Evolutionary conservation across 2,329 filamentous ascomycete species (phyloP), one percentile per base, ranked within the genome.

Genomic region (Microcera coccophila): DNA sequence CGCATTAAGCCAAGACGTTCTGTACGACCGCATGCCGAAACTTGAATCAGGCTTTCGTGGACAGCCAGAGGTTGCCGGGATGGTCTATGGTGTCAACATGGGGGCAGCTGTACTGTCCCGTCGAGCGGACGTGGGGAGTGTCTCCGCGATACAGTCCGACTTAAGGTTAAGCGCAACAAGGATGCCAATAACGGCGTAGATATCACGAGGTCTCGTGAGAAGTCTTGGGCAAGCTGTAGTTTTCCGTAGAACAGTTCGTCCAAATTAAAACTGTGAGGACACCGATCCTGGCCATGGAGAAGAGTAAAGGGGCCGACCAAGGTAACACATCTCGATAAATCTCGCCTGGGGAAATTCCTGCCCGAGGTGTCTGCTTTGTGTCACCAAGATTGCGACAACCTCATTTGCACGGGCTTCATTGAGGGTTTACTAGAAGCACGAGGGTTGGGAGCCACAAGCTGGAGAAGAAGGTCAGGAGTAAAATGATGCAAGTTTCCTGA

Each of bases 161-260:
- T 20, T 22, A 14, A 15, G n/a, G 17, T 19, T 18, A 28, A 11
- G 21, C 14, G 47, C 49, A 53, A 31, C 41, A 47, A 55, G 48
- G 35, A 34, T 41, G 51, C 42, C 49, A 42, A 43, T 45, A 45
- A 42, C 36, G 35, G 42, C 26, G 26, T 12, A 17, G 42, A 47
- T 39, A 54, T 53, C 50, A 56, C 53, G 45, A 53, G 44, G 39
- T 42, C 56, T 50, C 51, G 52, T 56, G 45, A 44, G 22, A 37
- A 37, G 46, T 45, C 33, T 40, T 47, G 50, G 43, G 47, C 53
- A 37, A 32, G 8, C 47, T 59, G 56, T 52, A 38, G 50, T 43
- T 38, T 54, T 39, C 56, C 56, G 54, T 20, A 44, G 45, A 50
- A 53, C 35, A 51, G 44, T 39, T 49, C 43, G 48, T 47, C 46